Conservation (phyloP, 129 eudicot species). For the Ambrosia trifida region DNA sequence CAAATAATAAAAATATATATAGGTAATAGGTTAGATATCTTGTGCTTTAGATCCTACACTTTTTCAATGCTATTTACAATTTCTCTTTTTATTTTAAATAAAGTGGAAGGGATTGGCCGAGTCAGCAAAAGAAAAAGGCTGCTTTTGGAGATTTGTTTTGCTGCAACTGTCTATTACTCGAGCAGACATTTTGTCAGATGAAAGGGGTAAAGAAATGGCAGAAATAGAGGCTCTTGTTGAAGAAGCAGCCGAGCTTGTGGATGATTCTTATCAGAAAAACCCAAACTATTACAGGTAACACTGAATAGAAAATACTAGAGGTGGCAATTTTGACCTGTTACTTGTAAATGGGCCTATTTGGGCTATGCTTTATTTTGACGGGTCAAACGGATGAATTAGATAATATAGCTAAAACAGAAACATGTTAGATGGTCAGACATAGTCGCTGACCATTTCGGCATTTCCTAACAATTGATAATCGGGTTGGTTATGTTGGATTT, state of each 20-base stretch:
- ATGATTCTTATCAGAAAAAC: slow-evolving; percentile 64
- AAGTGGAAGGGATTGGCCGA: slow-evolving; percentile 94
- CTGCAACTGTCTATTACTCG: slow-evolving; percentile 65
- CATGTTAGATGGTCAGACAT: neutral
- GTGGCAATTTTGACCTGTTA: neutral
- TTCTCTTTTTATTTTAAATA: slow-evolving; percentile 3
- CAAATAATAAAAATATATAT: neutral
- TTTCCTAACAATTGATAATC: neutral
- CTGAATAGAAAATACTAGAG: slow-evolving; percentile 3
- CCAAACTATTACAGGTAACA: slow-evolving; percentile 90
- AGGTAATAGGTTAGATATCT: neutral
- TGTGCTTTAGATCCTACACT: neutral
- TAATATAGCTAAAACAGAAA: neutral
- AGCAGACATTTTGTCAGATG: slow-evolving; percentile 68
- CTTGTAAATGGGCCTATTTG: neutral
- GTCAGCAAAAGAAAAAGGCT: slow-evolving; percentile 66
- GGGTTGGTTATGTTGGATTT: neutral
- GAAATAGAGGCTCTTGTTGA: slow-evolving; percentile 88
- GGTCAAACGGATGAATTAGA: neutral
- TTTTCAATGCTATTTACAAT: slow-evolving; percentile 9
- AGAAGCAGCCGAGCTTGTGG: slow-evolving; percentile 99
- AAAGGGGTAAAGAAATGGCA: slow-evolving; percentile 70
- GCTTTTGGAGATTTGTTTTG: slow-evolving; percentile 94
- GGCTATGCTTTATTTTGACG: neutral
- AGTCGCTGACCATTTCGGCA: neutral